phyloP scores from a whole-genome alignment of 352 stramenopile genomes.

The Phytophthora pluvialis region DNA sequence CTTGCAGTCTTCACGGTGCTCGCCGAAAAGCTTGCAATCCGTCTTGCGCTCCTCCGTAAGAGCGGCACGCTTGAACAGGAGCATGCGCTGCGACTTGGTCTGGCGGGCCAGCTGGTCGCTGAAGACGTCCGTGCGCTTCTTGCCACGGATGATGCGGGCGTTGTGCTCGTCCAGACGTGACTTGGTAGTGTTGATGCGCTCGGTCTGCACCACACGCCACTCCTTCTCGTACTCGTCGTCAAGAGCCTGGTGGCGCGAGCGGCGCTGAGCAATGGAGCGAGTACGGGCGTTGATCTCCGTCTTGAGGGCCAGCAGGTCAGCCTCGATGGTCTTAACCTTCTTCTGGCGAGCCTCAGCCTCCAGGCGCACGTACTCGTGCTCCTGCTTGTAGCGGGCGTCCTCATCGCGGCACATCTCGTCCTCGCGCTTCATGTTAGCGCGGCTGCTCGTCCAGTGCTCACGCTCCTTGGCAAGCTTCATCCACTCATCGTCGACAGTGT shows the following conservation, averaged over 20 bases:
- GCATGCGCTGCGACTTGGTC: conserved; percentile 84
- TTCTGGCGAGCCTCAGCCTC: conserved; percentile 78
- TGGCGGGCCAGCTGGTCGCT: conserved; percentile 79
- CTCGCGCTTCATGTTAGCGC: conserved; percentile 90
- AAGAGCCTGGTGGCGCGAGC: conserved; percentile 71
- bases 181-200: conserved; percentile 70
- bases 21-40: conserved; percentile 80
- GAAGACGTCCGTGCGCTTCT: conserved; percentile 88
- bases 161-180: conserved; percentile 72
- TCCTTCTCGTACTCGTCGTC: conserved; percentile 88
- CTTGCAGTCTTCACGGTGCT: conserved; percentile 88
- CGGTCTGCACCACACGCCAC: conserved; percentile 76
- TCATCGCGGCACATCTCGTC: conserved; percentile 89
- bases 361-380: conserved; percentile 85
- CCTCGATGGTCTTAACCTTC: conserved; percentile 86
- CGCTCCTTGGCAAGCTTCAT: conserved; percentile 91
- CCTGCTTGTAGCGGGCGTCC: conserved; percentile 83
- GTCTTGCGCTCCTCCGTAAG: conserved; percentile 86
- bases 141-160: conserved; percentile 72
- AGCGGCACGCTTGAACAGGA: conserved; percentile 87
- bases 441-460: conserved; percentile 89
- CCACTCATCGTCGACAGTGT: conserved; percentile 86
- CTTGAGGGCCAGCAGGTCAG: conserved; percentile 79
- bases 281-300: conserved; percentile 77
- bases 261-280: conserved; percentile 77